Evolutionary conservation across 257 asterid genomes (phyloP), one percentile per base, ranked within the genome.

Genomic region (Solanum sejunctum): DNA sequence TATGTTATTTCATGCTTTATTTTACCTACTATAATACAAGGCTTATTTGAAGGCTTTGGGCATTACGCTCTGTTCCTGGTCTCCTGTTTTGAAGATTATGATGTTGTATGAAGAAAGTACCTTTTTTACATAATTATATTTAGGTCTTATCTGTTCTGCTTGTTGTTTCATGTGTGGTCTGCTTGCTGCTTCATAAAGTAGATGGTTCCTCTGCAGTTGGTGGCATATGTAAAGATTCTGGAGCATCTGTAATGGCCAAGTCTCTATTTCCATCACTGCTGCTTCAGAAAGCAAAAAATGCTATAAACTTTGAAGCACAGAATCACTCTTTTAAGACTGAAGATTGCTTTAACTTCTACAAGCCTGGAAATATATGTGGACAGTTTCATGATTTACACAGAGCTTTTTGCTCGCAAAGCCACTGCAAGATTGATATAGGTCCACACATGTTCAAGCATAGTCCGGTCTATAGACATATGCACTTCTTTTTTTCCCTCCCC

Each of bases 161-260:
- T 63, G 58, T 66, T 58, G 39, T 86, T 84, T 86, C 87, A 82
- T 36, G 82, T 79, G 89, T 52, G 83, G 26, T 28, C 64, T 52
- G 83, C 75, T 81, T 58, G 85, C 86, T 83, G 82, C 90, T 92
- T 95, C 89, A 91, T 90, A 89, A 93, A 91, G 89, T 92, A 91
- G 98, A 93, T 92, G 90, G 86, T 96, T 93, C 92, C 90, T 90
- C 75, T 95, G 98, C 97, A 95, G 98, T 90, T 92, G 98, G 93
- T 89, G 91, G 93, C 93, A 89, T 87, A 83, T 92, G 95, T 91
- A 95, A 92, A 91, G 94, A 89, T 89, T 92, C 89, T 93, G 95
- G 93, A 93, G 95, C 90, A 89, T 97, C 98, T 86, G 86, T 88
- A 87, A 90, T 96, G 98, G 97, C 98, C 90, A 88, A 92, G 94